Evolutionary conservation across 2,329 filamentous ascomycete species (phyloP).

Genomic region (Arthrobotrys pseudoclavata): DNA sequence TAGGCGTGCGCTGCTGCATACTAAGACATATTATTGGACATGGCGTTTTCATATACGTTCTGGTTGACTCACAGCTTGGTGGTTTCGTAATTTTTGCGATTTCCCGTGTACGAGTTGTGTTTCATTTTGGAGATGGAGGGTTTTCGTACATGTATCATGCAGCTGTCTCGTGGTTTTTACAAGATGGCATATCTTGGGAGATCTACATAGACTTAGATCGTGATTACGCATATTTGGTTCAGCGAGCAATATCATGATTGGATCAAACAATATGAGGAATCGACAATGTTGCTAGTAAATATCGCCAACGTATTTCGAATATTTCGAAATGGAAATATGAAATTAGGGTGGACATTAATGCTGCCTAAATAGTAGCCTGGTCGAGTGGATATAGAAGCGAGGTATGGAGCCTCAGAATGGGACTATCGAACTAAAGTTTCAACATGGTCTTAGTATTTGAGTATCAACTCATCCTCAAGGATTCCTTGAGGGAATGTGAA

Average conservation of each 20-base stretch:
- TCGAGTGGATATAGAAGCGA: too few relatives aligned
- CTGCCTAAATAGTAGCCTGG: too few relatives aligned
- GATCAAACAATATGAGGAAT: not conserved
- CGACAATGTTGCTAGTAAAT: too few relatives aligned
- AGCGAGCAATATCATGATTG: not conserved
- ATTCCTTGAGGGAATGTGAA: too few relatives aligned
- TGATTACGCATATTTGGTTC: not conserved
- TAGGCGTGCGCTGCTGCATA: not conserved
- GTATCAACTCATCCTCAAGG: too few relatives aligned
- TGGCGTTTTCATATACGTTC: constrained; percentile 6
- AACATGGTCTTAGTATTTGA: too few relatives aligned
- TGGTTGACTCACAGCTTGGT: not conserved
- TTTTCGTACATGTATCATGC: constrained; percentile 3
- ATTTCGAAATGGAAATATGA: too few relatives aligned
- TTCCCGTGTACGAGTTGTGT: not conserved
- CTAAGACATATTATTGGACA: not conserved
- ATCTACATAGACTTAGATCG: constrained; percentile 11
- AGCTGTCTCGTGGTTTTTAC: not conserved
- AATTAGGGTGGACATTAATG: too few relatives aligned
- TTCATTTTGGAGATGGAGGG: constrained; percentile 3
- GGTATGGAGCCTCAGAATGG: too few relatives aligned
- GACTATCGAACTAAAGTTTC: too few relatives aligned
- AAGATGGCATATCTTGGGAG: not conserved
- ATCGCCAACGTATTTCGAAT: too few relatives aligned
- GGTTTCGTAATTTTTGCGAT: not conserved